Percentiles rank a stretch among this genome's conserved stretches.
Conservation (phyloP, 257 asterid genomes). For the Henckelia pumila region DNA sequence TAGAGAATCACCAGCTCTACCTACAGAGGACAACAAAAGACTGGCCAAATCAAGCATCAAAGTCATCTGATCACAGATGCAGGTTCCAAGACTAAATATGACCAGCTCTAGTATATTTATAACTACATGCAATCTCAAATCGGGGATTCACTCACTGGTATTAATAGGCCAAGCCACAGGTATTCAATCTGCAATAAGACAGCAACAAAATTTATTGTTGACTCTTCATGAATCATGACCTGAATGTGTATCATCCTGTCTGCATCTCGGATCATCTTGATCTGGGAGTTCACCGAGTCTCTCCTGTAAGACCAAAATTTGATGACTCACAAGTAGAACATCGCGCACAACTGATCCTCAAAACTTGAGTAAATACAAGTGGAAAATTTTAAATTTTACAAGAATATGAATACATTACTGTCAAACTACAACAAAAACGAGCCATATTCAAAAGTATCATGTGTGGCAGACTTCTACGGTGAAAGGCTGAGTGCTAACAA, state of each 20-base stretch:
- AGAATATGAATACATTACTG: neutral
- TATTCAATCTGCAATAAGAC: slow-evolving; percentile 31
- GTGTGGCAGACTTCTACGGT: neutral
- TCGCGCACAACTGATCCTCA: neutral
- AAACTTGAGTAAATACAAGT: neutral
- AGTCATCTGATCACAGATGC: slow-evolving; percentile 25
- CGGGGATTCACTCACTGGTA: slow-evolving; percentile 33
- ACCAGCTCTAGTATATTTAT: slow-evolving; percentile 38
- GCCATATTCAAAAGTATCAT: neutral
- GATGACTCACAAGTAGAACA: neutral
- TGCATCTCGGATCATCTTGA: slow-evolving; percentile 58
- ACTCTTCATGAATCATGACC: slow-evolving; percentile 31
- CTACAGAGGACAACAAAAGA: slow-evolving; percentile 48
- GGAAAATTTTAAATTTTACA: neutral
- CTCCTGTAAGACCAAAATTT: slow-evolving; percentile 53
- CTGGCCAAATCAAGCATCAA: slow-evolving; percentile 38
- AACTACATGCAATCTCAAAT: slow-evolving; percentile 48
- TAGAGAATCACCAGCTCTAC: slow-evolving; percentile 36
- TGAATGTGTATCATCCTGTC: slow-evolving; percentile 46
- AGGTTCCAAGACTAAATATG: slow-evolving; percentile 35
- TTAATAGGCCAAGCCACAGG: slow-evolving; percentile 50
- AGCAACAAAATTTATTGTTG: slow-evolving; percentile 35
- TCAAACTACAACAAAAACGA: neutral
- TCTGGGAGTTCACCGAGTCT: slow-evolving; percentile 67
- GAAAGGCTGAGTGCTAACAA: neutral